Evolutionary conservation across 768 basidiomycete species (phyloP), one percentile per base, ranked within the genome.

Genomic region (Phaeotremella fagi): DNA sequence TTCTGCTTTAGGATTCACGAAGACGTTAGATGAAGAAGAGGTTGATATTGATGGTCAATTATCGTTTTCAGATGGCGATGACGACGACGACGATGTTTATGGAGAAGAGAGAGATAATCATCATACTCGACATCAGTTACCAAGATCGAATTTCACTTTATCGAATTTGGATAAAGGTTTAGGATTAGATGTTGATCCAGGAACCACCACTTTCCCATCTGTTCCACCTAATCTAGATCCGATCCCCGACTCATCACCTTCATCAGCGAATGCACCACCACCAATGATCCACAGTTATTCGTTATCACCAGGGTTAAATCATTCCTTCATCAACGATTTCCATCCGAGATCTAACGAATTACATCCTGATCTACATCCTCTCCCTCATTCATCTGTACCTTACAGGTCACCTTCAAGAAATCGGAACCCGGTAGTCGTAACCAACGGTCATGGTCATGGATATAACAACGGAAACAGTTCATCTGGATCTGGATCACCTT

Each of bases 81-180:
- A n/a, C n/a, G n/a, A n/a, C n/a, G 70, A 72, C 46, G 71, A 65
- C 22, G 68, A 68, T 41, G 68, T 70, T n/a, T 68, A 68, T 36
- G 68, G 59, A 20, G 54, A 43, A 54, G 52, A 54, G 38, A 58
- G 27, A 33, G 35, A 26, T 54, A n/a, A n/a, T n/a, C n/a, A n/a
- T n/a, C n/a, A n/a, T n/a, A n/a, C n/a, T n/a, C n/a, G n/a, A n/a
- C n/a, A n/a, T n/a, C n/a, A n/a, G n/a, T 45, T 29, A 47, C 46
- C 27, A 50, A 43, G 23, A 35, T 45, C 6, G 48, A 49, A 11
- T 25, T 23, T n/a, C 15, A 25, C 20, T n/a, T 5, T 47, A 5
- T 29, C 2, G 20, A 52, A 53, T 0, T 50, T 45, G 42, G 45
- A 45, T 6, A 33, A 25, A 16, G 48, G 48, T 16, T 20, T 52